Percentiles rank a stretch among this genome's conserved stretches.
Evolutionary conservation across 2,329 filamentous ascomycete genomes (phyloP).

Genomic region (Claviceps pazoutovae): DNA sequence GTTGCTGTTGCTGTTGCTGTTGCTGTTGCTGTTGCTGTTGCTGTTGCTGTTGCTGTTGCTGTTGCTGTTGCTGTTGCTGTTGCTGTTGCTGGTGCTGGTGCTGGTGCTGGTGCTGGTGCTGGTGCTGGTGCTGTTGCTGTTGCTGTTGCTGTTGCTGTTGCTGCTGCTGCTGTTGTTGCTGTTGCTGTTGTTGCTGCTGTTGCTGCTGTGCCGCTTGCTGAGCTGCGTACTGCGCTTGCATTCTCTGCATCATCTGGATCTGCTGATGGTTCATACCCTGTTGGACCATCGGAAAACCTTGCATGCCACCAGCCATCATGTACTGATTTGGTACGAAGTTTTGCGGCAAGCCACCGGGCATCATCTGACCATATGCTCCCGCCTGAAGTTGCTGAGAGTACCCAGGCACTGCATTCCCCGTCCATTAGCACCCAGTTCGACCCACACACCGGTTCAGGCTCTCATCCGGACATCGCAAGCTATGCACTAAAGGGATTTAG

Average conservation of each 20-base stretch:
- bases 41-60: slow-evolving; percentile 16
- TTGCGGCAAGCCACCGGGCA: slow-evolving; percentile 35
- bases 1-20: slow-evolving; percentile 19
- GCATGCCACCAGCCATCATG: slow-evolving; percentile 41
- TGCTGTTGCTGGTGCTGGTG: slow-evolving; percentile 1
- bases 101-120: slow-evolving; percentile 16
- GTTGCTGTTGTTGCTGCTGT: slow-evolving; percentile 16
- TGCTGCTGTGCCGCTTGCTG: slow-evolving; percentile 14
- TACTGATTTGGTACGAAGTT: slow-evolving; percentile 32
- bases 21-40: slow-evolving; percentile 1
- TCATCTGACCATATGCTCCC: slow-evolving; percentile 40
- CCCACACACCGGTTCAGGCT: too few species aligned
- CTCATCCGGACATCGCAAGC: too few species aligned
- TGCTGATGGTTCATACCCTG: slow-evolving; percentile 34
- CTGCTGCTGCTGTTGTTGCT: slow-evolving; percentile 18
- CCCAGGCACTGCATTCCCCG: slow-evolving; percentile 32
- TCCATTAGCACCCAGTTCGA: slow-evolving; percentile 6
- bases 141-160: slow-evolving; percentile 15
- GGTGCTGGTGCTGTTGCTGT: slow-evolving; percentile 17
- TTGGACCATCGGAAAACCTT: slow-evolving; percentile 42
- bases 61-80: slow-evolving; percentile 1
- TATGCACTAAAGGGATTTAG: not conserved
- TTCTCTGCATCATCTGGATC: slow-evolving; percentile 31
- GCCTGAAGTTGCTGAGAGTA: slow-evolving; percentile 44
- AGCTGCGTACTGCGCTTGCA: slow-evolving; percentile 15